Percentiles rank a stretch among this genome's conserved stretches.
phyloP scores from a whole-genome alignment of 345 rosid species.

The Garcia nutans region DNA sequence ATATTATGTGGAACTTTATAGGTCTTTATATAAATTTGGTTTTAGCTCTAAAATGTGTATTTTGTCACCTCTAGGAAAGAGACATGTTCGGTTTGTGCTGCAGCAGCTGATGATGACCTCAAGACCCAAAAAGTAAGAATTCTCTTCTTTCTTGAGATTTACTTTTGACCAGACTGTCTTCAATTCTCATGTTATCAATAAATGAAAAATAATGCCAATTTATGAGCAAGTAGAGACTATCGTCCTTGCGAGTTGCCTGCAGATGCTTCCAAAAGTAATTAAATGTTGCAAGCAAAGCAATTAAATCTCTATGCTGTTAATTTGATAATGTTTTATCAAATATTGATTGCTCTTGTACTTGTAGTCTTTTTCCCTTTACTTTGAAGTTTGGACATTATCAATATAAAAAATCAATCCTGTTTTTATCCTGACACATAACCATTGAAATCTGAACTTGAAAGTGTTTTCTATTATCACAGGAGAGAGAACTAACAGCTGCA shows the following conservation, averaged over 20 bases:
- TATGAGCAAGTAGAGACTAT: not conserved
- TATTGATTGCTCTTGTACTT: not conserved
- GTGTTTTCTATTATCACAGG: constrained; percentile 43
- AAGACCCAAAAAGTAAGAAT: constrained; percentile 68
- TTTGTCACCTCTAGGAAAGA: constrained; percentile 44
- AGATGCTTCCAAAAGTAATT: not conserved
- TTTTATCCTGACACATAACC: not conserved
- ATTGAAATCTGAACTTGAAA: not conserved
- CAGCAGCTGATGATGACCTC: constrained; percentile 46
- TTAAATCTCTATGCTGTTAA: not conserved
- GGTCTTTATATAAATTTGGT: not conserved
- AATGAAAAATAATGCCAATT: not conserved
- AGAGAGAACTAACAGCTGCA: constrained; percentile 76
- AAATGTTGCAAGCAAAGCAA: not conserved
- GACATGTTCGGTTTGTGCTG: constrained; percentile 45
- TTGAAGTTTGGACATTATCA: not conserved
- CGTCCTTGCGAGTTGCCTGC: not conserved
- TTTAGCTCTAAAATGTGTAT: constrained; percentile 11
- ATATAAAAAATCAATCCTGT: not conserved
- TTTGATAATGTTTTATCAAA: not conserved
- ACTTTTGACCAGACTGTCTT: not conserved
- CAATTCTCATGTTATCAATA: too few species aligned
- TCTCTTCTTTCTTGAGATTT: constrained; percentile 1
- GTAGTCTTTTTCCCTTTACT: not conserved
- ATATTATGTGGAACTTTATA: not conserved